These are phyloP conservation scores for Psilocybe tampanensis DNA, from an alignment of 768 basidiomycete species.

Conservation along the genomic window DNA sequence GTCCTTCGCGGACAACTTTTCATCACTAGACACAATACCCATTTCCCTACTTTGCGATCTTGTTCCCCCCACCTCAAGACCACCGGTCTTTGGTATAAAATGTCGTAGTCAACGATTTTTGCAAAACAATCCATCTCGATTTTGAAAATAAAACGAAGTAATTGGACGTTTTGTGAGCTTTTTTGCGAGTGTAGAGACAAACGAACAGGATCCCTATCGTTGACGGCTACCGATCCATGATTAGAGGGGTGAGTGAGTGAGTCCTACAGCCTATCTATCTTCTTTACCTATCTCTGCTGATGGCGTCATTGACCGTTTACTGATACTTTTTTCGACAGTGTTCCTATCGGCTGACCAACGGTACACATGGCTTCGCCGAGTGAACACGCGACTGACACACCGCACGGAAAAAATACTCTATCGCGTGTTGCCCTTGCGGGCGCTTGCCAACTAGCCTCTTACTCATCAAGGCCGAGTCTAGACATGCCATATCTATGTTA, in stretches of 20 bases:
- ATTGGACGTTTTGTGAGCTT: no score
- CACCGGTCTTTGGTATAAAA: not conserved
- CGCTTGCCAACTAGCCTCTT: not conserved
- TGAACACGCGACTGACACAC: not conserved
- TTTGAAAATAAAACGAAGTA: no score
- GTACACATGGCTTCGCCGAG: not conserved
- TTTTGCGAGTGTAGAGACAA: no score
- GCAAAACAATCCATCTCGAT: no score
- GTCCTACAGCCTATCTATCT: no score
- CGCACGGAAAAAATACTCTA: not conserved
- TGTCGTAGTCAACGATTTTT: no score
- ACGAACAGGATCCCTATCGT: no score
- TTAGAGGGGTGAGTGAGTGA: no score
- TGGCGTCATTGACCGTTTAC: no score
- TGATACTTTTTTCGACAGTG: not conserved
- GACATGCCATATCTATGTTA: not conserved
- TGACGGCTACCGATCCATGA: no score
- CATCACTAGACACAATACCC: not conserved
- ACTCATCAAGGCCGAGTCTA: constrained; percentile 3
- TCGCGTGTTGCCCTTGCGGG: not conserved
- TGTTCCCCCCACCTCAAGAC: not conserved
- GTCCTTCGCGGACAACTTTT: not conserved
- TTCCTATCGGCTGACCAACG: not conserved
- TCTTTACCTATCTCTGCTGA: no score
- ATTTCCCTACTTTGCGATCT: not conserved